These are phyloP conservation scores for Alliaria petiolata DNA, from an alignment of 345 rosid genomes.

Conservation along the genomic window DNA sequence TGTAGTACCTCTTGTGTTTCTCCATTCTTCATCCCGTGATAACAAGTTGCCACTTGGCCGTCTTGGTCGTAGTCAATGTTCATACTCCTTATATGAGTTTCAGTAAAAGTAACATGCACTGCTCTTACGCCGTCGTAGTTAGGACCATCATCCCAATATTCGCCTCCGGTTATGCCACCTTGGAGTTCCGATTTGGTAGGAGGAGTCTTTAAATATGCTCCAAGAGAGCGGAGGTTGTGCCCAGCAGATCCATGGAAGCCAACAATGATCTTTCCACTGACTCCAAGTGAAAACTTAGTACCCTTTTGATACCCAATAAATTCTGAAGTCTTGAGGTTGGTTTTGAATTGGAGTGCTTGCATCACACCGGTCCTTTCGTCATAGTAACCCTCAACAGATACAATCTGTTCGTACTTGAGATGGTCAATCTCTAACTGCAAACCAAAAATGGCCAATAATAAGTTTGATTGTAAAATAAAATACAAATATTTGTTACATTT, in stretches of 20 bases:
- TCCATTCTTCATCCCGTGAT: slow-evolving; percentile 21
- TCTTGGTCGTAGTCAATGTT: slow-evolving; percentile 13
- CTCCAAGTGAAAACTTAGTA: slow-evolving; percentile 11
- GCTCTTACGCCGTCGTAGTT: slow-evolving; percentile 6
- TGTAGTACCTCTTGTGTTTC: slow-evolving; percentile 22
- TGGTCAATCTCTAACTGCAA: slow-evolving; percentile 14
- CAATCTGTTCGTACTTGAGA: neutral
- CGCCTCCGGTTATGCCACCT: neutral
- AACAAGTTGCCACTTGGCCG: neutral
- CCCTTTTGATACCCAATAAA: slow-evolving; percentile 20
- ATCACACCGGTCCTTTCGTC: neutral
- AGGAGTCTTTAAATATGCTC: slow-evolving; percentile 2
- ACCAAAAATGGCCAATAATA: too few species aligned
- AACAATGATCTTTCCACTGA: neutral
- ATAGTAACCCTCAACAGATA: slow-evolving; percentile 7
- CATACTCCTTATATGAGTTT: slow-evolving; percentile 20
- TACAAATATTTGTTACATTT: too few species aligned
- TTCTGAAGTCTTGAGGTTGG: neutral
- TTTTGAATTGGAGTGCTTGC: slow-evolving; percentile 16
- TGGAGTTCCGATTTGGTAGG: slow-evolving; percentile 12
- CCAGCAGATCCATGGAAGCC: slow-evolving; percentile 17
- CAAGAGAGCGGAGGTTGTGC: neutral
- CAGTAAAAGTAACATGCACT: slow-evolving; percentile 16
- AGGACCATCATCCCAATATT: slow-evolving; percentile 22
- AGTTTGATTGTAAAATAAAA: too few species aligned